Conservation (phyloP, 768 basidiomycete genomes). For the Mrakia gelida region DNA sequence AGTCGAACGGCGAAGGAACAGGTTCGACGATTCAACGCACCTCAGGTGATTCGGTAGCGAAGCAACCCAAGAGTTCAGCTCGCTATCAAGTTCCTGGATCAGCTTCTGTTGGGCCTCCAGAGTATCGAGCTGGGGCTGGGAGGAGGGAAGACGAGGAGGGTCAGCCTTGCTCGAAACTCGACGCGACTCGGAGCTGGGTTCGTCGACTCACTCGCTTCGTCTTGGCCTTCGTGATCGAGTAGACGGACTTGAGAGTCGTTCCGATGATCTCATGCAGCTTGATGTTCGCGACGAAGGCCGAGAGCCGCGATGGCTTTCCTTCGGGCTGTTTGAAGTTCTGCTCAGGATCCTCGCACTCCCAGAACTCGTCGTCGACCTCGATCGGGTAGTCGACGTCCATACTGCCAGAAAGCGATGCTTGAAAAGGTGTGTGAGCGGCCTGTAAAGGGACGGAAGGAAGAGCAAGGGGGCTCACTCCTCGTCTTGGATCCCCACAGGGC, state of each 20-base stretch:
- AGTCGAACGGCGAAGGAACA: neutral
- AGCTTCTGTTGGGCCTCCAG: slow-evolving; percentile 45
- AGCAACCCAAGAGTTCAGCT: slow-evolving; percentile 63
- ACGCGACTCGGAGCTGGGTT: too few relatives aligned
- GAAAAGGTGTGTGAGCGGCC: too few relatives aligned
- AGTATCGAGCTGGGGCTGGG: slow-evolving; percentile 48
- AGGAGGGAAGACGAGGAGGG: too few relatives aligned
- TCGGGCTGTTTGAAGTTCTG: slow-evolving; percentile 63
- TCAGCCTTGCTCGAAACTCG: too few relatives aligned
- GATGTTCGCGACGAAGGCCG: slow-evolving; percentile 57
- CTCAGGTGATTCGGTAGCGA: slow-evolving; percentile 22
- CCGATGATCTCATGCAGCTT: slow-evolving; percentile 61
- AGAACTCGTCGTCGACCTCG: slow-evolving; percentile 79
- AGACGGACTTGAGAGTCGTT: slow-evolving; percentile 39
- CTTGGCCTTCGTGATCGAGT: too few relatives aligned
- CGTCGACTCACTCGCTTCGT: too few relatives aligned
- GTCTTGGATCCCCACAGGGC: slow-evolving; percentile 69
- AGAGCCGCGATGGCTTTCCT: slow-evolving; percentile 54
- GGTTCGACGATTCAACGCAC: neutral
- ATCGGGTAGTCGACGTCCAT: slow-evolving; percentile 61
- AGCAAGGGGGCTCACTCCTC: slow-evolving; percentile 46
- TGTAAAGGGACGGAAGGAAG: too few relatives aligned
- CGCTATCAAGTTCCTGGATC: slow-evolving; percentile 63
- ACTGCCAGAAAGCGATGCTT: too few relatives aligned
- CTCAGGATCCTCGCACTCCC: slow-evolving; percentile 57